phyloP scores from a whole-genome alignment of 2,329 filamentous ascomycete species.

The Fusarium albidum region DNA sequence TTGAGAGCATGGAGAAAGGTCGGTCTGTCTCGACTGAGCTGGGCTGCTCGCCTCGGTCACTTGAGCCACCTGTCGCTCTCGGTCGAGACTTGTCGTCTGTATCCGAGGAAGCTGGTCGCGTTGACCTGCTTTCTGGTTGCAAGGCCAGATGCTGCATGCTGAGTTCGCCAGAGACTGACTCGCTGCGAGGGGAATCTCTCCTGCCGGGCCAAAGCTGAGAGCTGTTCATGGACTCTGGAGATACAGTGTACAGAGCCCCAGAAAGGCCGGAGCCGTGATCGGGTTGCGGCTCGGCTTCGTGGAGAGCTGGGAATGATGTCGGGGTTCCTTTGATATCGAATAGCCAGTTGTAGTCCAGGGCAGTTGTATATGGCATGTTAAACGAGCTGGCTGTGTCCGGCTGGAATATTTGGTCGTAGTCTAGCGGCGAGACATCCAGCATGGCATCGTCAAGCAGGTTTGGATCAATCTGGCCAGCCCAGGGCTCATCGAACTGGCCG shows the following conservation, averaged over 20 bases:
- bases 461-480: conserved; percentile 19
- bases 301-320: conserved; percentile 3
- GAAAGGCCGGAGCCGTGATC: conserved; percentile 6
- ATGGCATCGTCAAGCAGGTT: conserved; percentile 11
- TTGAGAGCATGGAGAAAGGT: conserved; percentile 39
- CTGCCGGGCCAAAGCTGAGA: conserved; percentile 26
- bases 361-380: conserved; percentile 71
- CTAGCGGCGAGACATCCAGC: conserved; percentile 22
- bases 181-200: conserved; percentile 4
- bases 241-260: conserved; percentile 15
- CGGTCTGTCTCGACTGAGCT: no score
- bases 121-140: not conserved
- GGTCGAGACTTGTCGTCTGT: no score
- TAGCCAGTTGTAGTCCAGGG: conserved; percentile 69
- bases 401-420: conserved; percentile 64
- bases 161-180: no score
- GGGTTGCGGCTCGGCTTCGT: conserved; percentile 1
- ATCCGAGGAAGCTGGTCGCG: not conserved
- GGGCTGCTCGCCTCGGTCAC: no score
- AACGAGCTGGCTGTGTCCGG: conserved; percentile 71
- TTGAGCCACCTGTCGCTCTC: no score
- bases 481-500: conserved; percentile 11
- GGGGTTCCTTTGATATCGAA: conserved; percentile 55
- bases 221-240: conserved; percentile 32
- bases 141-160: not conserved